Base-by-base conservation (phyloP, 2,329 filamentous ascomycete species). In the Aspergillus novoparasiticus region DNA sequence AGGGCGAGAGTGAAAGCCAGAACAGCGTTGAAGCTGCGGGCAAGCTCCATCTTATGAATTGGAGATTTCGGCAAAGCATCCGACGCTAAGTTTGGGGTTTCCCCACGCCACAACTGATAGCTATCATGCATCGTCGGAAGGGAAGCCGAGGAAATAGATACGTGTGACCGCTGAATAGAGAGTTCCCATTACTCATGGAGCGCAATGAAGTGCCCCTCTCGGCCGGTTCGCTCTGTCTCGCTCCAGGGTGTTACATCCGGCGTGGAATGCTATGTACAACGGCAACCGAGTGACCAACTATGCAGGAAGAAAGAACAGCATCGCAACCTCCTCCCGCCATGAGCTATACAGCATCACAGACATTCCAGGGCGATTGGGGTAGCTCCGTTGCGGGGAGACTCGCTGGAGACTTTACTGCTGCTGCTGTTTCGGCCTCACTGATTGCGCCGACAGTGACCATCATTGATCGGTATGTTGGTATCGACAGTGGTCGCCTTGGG, bases 361-460 rank as follows among this genome's bases (percentile, higher is more conserved):
- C 14, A 2, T 34, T 55, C 32, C 51, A 39, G 8, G 51, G 34
- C 21, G 51, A 51, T 36, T 54, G 19, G 50, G 9, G 23, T 4
- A 54, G 21, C n/a, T 34, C 19, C 50, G 2, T 54, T 10, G 28
- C 16, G 6, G 51, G 51, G 8, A 65, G 64, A 14, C 55, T 74
- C 11, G 63, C 63, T 4, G 72, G 69, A 19, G 73, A 75, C 57
- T n/a, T 73, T 0, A 62, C 64, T 1, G 72, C 73, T 6, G 72
- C 71, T 12, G 59, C 66, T 19, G 51, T 66, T 21, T 73, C 72
- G 8, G 72, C 73, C 3, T 69, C 67, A 5, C 26, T 73, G 23
- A 67, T 75, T 0, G 66, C 72, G 14, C 71, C 73, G 6, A 64
- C 69, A 9, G 69, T 73, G 8, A 69, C 72, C 6, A 68, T 73